Conservation (phyloP, 2,329 filamentous ascomycete genomes). For the Botrytis aclada region DNA sequence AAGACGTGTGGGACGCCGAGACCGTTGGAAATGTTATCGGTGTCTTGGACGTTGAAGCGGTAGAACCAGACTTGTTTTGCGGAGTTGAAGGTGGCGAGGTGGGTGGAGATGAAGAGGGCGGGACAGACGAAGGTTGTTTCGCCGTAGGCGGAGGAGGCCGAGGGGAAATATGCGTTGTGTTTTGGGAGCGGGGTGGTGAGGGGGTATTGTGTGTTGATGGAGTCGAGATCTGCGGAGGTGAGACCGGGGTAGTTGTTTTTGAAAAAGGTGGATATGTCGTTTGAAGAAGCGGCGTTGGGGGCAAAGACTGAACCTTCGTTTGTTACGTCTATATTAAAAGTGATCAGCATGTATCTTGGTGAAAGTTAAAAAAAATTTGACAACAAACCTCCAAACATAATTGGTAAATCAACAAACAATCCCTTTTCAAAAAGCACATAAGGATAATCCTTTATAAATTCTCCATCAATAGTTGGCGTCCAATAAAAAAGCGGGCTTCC, state of each 20-base stretch:
- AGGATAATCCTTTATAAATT: slow-evolving; percentile 42
- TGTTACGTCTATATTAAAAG: slow-evolving; percentile 38
- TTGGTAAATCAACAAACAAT: slow-evolving; percentile 42
- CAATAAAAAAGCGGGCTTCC: slow-evolving; percentile 41
- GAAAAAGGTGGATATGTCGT: slow-evolving; percentile 39
- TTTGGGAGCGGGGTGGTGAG: slow-evolving; percentile 35
- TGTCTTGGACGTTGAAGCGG: slow-evolving; percentile 46
- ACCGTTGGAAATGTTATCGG: slow-evolving; percentile 39
- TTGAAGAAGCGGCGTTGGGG: slow-evolving; percentile 38
- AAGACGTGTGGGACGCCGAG: slow-evolving; percentile 41
- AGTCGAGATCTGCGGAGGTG: slow-evolving; percentile 30
- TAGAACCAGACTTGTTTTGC: slow-evolving; percentile 46
- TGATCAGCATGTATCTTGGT: not conserved
- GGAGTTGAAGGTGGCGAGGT: slow-evolving; percentile 34
- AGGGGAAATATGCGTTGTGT: slow-evolving; percentile 40
- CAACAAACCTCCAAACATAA: slow-evolving; percentile 40
- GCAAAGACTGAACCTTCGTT: slow-evolving; percentile 59
- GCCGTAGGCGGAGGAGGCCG: slow-evolving; percentile 43
- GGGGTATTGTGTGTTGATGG: slow-evolving; percentile 38
- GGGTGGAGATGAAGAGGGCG: slow-evolving; percentile 42
- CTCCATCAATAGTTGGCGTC: slow-evolving; percentile 43
- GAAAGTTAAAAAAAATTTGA: not conserved
- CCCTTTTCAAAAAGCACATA: slow-evolving; percentile 40
- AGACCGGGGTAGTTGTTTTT: slow-evolving; percentile 41
- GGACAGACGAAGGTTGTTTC: slow-evolving; percentile 50